Percentiles rank a stretch among this genome's conserved stretches.
Conservation (phyloP, 768 basidiomycete species). For the Naganishia antarctica region DNA sequence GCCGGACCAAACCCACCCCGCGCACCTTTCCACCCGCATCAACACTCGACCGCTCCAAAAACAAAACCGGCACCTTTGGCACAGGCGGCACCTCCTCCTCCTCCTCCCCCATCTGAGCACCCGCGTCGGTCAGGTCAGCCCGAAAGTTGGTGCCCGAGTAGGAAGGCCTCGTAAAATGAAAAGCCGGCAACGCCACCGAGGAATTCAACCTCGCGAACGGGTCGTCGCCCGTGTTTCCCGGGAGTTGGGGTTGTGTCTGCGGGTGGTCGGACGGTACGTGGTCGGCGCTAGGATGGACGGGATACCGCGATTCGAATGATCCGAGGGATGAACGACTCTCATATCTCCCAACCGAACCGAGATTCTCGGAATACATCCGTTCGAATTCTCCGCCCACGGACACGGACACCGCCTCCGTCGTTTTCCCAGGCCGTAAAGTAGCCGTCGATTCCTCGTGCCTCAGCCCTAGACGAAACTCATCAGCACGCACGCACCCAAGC, state of each 20-base stretch:
- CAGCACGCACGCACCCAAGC: neutral
- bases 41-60: neutral
- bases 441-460: conserved; percentile 17
- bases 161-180: conserved; percentile 22
- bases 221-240: neutral
- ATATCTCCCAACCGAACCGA: too few relatives aligned
- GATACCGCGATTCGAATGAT: neutral
- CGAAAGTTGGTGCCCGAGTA: conserved; percentile 23
- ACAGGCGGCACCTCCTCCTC: conserved; percentile 11
- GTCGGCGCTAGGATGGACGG: neutral
- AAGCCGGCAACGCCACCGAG: conserved; percentile 21
- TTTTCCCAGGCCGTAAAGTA: conserved; percentile 7
- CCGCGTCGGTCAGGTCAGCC: conserved; percentile 1
- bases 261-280: too few relatives aligned
- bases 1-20: too few relatives aligned
- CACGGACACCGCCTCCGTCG: too few relatives aligned
- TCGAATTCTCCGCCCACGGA: too few relatives aligned
- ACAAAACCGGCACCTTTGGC: neutral
- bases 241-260: too few relatives aligned
- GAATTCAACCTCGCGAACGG: neutral
- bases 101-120: too few relatives aligned
- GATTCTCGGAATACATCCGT: too few relatives aligned
- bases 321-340: neutral
- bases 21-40: neutral
- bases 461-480: neutral